Base-by-base conservation (phyloP, 163 green algal genomes). In the Trebouxia gelatinosa region DNA sequence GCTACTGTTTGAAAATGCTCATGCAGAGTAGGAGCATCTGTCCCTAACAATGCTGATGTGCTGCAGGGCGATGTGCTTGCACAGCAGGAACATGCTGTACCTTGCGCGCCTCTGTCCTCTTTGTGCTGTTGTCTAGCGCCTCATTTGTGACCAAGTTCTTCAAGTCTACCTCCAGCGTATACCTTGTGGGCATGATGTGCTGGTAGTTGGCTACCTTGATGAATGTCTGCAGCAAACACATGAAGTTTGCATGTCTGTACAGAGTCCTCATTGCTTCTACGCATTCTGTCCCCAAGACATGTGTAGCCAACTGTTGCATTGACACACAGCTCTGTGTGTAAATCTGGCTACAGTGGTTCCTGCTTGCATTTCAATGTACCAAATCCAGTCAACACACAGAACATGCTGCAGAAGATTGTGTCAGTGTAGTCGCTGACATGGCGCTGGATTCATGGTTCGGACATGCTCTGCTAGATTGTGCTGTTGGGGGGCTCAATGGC, bases 141-240 rank as follows among this genome's bases (percentile, higher is more conserved):
- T 99, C 96, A 13, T 82, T 17, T 0, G 89, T 92, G 31, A 98
- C 92, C 19, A 94, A 85, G 37, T 79, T 86, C 93, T 99, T 99
- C 64, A 99, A 86, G 85, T 99, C 95, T 19, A 98, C 89, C 66
- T 99, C 96, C 71, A 99, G 87, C 3, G 90, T 95, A 93, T 99
- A 99, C 54, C 96, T 92, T 13, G 96, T 99, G 77, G 96, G 96
- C 96, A 99, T 99, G 67, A 99, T 84, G 92, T 99, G 96, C 89
- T 97, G 97, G 92, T 98, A 99, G 93, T 99, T 99, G 57, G 97
- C 91, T 32, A 90, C 86, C 94, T 99, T 99, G 77, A 98, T 89
- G 89, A 99, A 99, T 19, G 94, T 96, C 93, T 98, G 93, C 75
- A 89, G 43, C 67, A 61, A 50, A 5, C n/a, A n/a, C n/a, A n/a